Percentiles rank a stretch among this genome's conserved stretches.
Evolutionary conservation across 768 basidiomycete species (phyloP).

Genomic region (Boletus bicolor): DNA sequence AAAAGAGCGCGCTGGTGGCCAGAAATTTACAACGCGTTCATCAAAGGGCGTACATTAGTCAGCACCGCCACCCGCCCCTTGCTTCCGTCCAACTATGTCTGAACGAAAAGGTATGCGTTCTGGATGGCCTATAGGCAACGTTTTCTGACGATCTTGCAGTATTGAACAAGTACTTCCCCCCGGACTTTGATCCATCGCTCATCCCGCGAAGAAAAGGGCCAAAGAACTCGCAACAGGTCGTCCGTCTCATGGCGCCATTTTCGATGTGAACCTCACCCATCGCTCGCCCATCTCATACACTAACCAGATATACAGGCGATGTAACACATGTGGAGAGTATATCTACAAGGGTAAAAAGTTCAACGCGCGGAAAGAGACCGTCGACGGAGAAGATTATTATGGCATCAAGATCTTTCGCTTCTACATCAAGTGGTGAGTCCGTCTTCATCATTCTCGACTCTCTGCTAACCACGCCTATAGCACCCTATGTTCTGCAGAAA

Average conservation of each 20-base stretch:
- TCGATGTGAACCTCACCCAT: slow-evolving; percentile 66
- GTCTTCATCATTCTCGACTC: slow-evolving; percentile 4
- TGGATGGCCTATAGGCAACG: not conserved
- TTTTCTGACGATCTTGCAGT: slow-evolving; percentile 44
- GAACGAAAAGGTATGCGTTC: slow-evolving; percentile 70
- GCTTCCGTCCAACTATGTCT: slow-evolving; percentile 50
- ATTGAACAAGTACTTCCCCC: slow-evolving; percentile 94
- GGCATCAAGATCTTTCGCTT: slow-evolving; percentile 97
- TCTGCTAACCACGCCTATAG: slow-evolving; percentile 40
- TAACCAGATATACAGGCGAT: slow-evolving; percentile 55
- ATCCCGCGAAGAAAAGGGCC: slow-evolving; percentile 88
- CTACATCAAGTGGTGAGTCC: slow-evolving; percentile 80
- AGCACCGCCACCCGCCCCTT: slow-evolving; percentile 18
- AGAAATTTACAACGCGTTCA: slow-evolving; percentile 34
- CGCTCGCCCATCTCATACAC: not conserved
- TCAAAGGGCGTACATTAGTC: slow-evolving; percentile 25
- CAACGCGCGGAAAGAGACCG: slow-evolving; percentile 98
- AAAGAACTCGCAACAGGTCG: slow-evolving; percentile 94
- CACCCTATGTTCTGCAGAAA: slow-evolving; percentile 94
- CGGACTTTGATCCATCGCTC: slow-evolving; percentile 97
- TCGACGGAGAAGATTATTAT: slow-evolving; percentile 95
- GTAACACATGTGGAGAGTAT: slow-evolving; percentile 96
- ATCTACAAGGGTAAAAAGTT: slow-evolving; percentile 99
- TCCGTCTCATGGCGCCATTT: slow-evolving; percentile 99
- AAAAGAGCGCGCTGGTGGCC: slow-evolving; percentile 22